A percentile compares a stretch with the other conserved stretches of the same genome.
Conservation (phyloP, 2,329 filamentous ascomycete genomes). For the Beauveria pseudobassiana region DNA sequence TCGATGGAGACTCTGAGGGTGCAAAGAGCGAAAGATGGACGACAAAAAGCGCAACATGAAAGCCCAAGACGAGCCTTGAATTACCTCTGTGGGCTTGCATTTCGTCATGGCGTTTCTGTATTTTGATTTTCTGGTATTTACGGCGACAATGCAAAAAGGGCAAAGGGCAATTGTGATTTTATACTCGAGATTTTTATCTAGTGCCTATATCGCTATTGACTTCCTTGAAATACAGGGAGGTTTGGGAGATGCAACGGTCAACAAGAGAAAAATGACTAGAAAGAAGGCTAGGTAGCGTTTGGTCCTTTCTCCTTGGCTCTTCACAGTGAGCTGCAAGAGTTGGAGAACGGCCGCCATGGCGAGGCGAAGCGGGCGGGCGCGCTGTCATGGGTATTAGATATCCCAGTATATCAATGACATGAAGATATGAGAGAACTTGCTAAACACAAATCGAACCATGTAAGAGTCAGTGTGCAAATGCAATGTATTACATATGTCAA, state of each 20-base stretch:
- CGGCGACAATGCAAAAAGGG: slow-evolving; percentile 4
- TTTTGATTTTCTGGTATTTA: slow-evolving; percentile 6
- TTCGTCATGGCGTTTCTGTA: slow-evolving; percentile 10
- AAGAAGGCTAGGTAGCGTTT: not conserved
- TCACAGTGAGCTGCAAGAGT: not conserved
- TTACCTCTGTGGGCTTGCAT: slow-evolving; percentile 9
- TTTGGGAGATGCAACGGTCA: not conserved
- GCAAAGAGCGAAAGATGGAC: not conserved
- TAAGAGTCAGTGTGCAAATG: not conserved
- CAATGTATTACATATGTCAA: not conserved
- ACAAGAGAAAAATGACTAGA: not conserved
- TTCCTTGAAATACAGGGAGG: not conserved
- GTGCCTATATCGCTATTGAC: not conserved
- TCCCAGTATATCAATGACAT: not conserved
- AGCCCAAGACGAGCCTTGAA: not conserved
- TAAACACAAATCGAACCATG: not conserved
- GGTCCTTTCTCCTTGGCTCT: not conserved
- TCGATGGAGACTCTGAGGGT: not conserved
- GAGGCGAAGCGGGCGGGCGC: not conserved
- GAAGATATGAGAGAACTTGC: not conserved
- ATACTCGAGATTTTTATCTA: slow-evolving; percentile 7
- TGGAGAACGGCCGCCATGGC: not conserved
- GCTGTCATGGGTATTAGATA: not conserved
- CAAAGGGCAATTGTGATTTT: slow-evolving; percentile 6
- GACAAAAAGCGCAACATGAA: not conserved